These are phyloP conservation scores for Solanum aculeatissimum DNA, from an alignment of 305 asterid genomes.

Conservation along the genomic window DNA sequence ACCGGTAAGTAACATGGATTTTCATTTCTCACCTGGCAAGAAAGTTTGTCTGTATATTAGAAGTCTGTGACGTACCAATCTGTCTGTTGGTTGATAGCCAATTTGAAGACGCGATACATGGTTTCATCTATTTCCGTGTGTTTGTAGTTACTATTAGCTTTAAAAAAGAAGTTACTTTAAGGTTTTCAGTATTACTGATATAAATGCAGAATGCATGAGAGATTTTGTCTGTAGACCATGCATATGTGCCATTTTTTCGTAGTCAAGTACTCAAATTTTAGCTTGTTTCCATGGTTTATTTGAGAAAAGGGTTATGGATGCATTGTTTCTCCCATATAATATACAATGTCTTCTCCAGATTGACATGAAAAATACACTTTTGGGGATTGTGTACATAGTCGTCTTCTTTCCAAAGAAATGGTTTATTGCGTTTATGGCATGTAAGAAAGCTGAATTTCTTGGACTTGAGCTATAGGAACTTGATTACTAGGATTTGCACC, in stretches of 20 bases:
- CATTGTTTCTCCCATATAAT: neutral
- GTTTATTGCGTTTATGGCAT: neutral
- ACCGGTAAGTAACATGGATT: slow-evolving; percentile 24
- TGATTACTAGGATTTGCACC: neutral
- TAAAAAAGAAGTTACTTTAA: neutral
- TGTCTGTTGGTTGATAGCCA: neutral
- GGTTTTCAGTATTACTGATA: neutral
- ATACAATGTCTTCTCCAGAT: neutral
- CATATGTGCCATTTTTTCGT: neutral
- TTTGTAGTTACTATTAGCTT: neutral
- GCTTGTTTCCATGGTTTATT: neutral
- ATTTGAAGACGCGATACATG: neutral
- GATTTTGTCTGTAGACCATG: neutral
- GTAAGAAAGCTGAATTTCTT: neutral
- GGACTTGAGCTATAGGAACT: neutral
- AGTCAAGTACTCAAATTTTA: neutral
- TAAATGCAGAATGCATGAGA: neutral
- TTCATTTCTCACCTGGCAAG: neutral
- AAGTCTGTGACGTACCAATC: neutral
- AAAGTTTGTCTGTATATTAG: neutral
- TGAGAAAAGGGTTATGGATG: neutral
- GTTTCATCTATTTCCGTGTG: neutral
- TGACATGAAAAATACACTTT: neutral
- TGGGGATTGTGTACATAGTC: neutral
- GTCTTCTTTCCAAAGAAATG: neutral